phyloP scores from a whole-genome alignment of 805 yeast genomes.

The Cyberlindnera lachancei region DNA sequence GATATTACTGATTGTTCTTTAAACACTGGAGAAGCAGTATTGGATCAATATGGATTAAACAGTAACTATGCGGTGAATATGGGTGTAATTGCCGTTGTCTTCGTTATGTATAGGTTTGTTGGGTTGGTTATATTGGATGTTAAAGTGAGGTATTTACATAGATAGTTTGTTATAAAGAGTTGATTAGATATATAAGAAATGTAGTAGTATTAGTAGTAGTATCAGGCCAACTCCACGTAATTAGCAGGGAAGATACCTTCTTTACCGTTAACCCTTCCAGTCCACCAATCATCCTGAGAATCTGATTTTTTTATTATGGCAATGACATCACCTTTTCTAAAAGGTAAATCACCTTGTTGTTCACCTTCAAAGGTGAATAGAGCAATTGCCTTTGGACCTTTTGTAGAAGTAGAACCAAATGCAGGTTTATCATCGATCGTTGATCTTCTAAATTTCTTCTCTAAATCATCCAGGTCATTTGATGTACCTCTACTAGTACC shows the following conservation, averaged over 20 bases:
- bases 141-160: constrained; percentile 6
- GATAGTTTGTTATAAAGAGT: background rate
- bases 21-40: constrained; percentile 46
- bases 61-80: constrained; percentile 13
- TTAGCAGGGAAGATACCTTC: constrained; percentile 98
- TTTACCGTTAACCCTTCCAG: constrained; percentile 75
- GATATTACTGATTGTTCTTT: constrained; percentile 44
- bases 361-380: constrained; percentile 85
- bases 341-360: constrained; percentile 87
- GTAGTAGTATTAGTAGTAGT: too few species aligned
- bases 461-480: constrained; percentile 29
- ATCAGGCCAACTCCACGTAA: constrained; percentile 66
- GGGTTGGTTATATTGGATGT: constrained; percentile 9
- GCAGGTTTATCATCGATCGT: constrained; percentile 30
- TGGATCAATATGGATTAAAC: constrained; percentile 40
- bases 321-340: constrained; percentile 91
- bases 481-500: background rate
- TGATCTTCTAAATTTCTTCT: constrained; percentile 34
- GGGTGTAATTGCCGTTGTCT: constrained; percentile 10
- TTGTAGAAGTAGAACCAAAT: constrained; percentile 32
- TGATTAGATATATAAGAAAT: too few species aligned
- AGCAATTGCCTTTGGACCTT: constrained; percentile 80
- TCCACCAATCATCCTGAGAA: constrained; percentile 98
- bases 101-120: constrained; percentile 11
- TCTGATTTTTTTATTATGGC: constrained; percentile 80